Evolutionary conservation across 257 asterid genomes (phyloP).

Genomic region (Rubia yunnanensis): DNA sequence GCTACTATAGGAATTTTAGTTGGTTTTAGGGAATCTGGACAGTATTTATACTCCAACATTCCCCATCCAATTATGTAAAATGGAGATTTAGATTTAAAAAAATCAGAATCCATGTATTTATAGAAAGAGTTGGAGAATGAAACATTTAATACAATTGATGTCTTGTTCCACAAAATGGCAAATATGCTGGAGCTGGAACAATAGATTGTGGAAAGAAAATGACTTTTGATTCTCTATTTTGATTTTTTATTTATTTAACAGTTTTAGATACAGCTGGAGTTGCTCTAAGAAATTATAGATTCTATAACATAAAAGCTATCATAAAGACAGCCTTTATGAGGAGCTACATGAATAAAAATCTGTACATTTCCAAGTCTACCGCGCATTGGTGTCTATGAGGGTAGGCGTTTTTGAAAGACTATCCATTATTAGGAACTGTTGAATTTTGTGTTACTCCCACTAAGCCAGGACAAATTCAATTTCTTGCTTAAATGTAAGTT

Average conservation of each 20-base stretch:
- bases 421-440: background rate
- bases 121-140: background rate
- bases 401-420: background rate
- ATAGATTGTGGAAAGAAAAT: background rate
- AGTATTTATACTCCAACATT: too few relatives aligned
- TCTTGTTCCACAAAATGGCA: background rate
- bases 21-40: background rate
- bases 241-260: too few relatives aligned
- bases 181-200: background rate
- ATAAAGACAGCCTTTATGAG: background rate
- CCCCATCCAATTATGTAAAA: too few relatives aligned
- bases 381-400: background rate
- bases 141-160: background rate
- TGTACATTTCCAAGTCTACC: background rate
- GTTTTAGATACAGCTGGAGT: background rate
- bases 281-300: background rate
- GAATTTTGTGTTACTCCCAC: background rate
- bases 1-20: background rate
- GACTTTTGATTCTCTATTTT: background rate
- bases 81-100: background rate
- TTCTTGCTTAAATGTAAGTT: background rate
- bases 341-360: background rate
- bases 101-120: too few relatives aligned
- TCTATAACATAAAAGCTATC: background rate
- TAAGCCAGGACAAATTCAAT: background rate